Percentiles rank a stretch among this genome's conserved stretches.
phyloP scores from a whole-genome alignment of 139 green algal genomes.

The Tetradesmus lagerheimii region DNA sequence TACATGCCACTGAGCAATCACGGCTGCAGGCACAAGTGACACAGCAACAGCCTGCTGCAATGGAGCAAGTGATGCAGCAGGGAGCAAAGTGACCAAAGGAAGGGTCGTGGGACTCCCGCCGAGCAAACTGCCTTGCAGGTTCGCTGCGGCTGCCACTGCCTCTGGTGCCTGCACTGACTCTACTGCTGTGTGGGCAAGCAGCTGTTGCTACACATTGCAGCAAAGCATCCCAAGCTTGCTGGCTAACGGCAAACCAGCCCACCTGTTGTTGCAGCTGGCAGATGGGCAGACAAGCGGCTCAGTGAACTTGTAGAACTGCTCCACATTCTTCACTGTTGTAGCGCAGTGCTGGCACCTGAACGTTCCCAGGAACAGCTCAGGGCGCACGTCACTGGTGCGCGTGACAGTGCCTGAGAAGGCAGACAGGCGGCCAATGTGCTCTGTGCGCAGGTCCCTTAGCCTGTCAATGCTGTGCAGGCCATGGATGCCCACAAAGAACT shows the following conservation, averaged over 20 bases:
- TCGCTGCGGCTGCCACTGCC: not conserved
- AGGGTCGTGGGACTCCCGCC: too few species aligned
- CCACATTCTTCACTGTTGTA: constrained; percentile 75
- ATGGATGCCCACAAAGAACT: constrained; percentile 92
- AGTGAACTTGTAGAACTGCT: constrained; percentile 99
- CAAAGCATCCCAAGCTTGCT: not conserved
- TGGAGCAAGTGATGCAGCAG: too few species aligned
- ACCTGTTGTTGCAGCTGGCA: constrained; percentile 92
- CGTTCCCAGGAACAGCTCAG: constrained; percentile 93
- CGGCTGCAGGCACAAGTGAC: not conserved
- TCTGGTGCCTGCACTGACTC: not conserved
- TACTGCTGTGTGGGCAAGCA: not conserved
- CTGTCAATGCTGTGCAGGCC: constrained; percentile 70
- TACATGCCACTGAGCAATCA: too few species aligned
- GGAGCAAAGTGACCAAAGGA: too few species aligned
- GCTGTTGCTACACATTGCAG: not conserved
- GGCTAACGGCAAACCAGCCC: not conserved
- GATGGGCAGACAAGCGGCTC: constrained; percentile 91
- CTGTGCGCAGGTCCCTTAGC: constrained; percentile 65
- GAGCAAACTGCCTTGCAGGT: too few species aligned
- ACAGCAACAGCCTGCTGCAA: not conserved
- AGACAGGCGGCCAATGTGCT: constrained; percentile 72
- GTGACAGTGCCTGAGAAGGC: constrained; percentile 92
- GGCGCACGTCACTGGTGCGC: constrained; percentile 93
- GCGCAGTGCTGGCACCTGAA: constrained; percentile 94